These are phyloP conservation scores for Rubia tinctorum DNA, from an alignment of 305 asterid genomes.

Conservation along the genomic window DNA sequence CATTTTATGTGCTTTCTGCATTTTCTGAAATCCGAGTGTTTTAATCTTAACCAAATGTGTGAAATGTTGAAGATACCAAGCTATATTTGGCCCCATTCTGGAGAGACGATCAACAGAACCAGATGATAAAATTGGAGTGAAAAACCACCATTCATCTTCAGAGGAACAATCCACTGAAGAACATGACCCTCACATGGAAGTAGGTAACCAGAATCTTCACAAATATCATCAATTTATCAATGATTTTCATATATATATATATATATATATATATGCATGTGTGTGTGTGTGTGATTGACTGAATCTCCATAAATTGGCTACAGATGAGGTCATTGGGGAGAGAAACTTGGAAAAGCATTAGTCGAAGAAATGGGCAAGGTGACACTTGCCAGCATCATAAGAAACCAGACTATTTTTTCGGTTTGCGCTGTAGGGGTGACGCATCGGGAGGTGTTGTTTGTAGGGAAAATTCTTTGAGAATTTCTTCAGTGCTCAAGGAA, in stretches of 20 bases:
- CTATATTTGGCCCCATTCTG: constrained; percentile 52
- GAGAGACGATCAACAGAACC: constrained; percentile 42
- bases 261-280: too few species aligned
- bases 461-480: constrained; percentile 19
- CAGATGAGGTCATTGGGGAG: constrained; percentile 43
- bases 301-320: constrained; percentile 6
- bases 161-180: constrained; percentile 31
- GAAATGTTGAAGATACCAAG: constrained; percentile 40
- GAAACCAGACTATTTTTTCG: constrained; percentile 48
- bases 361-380: constrained; percentile 29
- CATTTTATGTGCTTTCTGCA: background rate
- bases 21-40: background rate
- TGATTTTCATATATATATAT: background rate
- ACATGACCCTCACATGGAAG: constrained; percentile 39
- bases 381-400: constrained; percentile 38
- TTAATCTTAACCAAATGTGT: constrained; percentile 1
- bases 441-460: constrained; percentile 29
- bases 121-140: constrained; percentile 23
- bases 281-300: background rate
- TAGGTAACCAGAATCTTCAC: constrained; percentile 33
- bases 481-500: constrained; percentile 27
- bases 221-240: constrained; percentile 6
- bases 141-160: constrained; percentile 30
- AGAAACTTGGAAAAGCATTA: constrained; percentile 41
- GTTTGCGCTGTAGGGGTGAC: constrained; percentile 55